Evolutionary conservation across 805 yeast species (phyloP), one percentile per base, ranked within the genome.

Genomic region (Yamadazyma scolyti): DNA sequence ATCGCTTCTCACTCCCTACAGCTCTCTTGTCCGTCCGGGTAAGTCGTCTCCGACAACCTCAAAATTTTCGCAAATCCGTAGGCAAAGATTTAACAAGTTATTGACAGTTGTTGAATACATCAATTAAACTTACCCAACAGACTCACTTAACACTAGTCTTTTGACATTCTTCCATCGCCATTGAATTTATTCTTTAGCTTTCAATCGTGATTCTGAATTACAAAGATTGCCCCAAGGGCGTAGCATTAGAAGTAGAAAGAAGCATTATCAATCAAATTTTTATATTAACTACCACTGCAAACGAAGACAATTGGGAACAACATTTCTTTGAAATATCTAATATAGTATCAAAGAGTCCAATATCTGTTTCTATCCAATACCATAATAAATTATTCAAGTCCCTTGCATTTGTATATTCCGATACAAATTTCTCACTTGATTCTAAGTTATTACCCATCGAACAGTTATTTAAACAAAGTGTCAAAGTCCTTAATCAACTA

Each of bases 181-280:
- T n/a, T n/a, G n/a, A n/a, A n/a, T n/a, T n/a, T n/a, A n/a, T n/a
- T n/a, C n/a, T n/a, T 14, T 13, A 14, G 7, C 16, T 20, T 20
- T 39, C 31, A 44, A 50, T 48, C 57, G 68, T 63, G 70, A 53
- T 63, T 50, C 53, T 54, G 49, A 41, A 42, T 37, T 28, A 44
- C 27, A 38, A 41, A 29, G 40, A 40, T 32, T 58, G 69, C 69
- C 69, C 69, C 42, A 41, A 42, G 71, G 71, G 69, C 71, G 46
- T 39, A 24, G 37, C 39, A 34, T 45, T 55, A 19, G 67, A 62
- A 44, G 42, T 60, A 35, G 49, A 52, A 36, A 57, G 55, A 39
- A 62, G 73, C 30, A 54, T 69, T 26, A 48, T 68, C 36, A 69
- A 77, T 20, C 86, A 80, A 53, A 48, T 80, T 24, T 63, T 73